Base-by-base conservation (phyloP, 371 early-diverging fungal species). In the Apophysomyces ossiformis region DNA sequence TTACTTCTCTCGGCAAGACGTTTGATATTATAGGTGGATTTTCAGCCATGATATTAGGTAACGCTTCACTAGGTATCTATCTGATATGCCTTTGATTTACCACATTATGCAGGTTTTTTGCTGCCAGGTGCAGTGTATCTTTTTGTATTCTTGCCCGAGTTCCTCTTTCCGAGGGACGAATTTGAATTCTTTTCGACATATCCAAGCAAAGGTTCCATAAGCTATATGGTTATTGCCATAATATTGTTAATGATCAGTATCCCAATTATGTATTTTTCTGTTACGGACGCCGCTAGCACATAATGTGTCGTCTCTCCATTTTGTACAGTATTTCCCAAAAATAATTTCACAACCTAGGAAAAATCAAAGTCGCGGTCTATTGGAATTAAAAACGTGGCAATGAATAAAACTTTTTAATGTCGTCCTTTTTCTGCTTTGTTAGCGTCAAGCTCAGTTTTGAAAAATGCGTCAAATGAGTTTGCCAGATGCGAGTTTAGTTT, bases 1-100 rank as follows among this genome's bases (percentile, higher is more conserved):
- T 86, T 13, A 70, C 74, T 5, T 76, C 77, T 12, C 67, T 87
- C 1, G 87, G 87, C 15, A 76, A 78, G 7, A 68, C 84, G 11
- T 85, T 81, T 71, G 79, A 78, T 60, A 64, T 86, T 15, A 74
- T 85, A 57, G 87, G 87, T 45, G 86, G 85, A n/a, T 75, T 87
- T 46, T 80, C 84, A 6, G 79, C 85, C 8, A 87, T 82, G 0
- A 69, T 73, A 50, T 37, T 86, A 43, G 78, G 78, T 74, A 58
- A 45, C 35, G n/a, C 9, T 26, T 26, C 32, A 26, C 32, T 0
- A 26, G 8, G 18, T 37, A 6, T 38, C 44, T 68, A 60, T 61
- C 50, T 32, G 39, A 46, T 35, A 38, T 32, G 9, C 36, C 15
- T 58, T n/a, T 37, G 12, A 15, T 50, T 12, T 37, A 45, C 13